Percentiles rank a stretch among this genome's conserved stretches.
Evolutionary conservation across 495 filamentous ascomycete species (phyloP).

Genomic region (Echria macrotheca): DNA sequence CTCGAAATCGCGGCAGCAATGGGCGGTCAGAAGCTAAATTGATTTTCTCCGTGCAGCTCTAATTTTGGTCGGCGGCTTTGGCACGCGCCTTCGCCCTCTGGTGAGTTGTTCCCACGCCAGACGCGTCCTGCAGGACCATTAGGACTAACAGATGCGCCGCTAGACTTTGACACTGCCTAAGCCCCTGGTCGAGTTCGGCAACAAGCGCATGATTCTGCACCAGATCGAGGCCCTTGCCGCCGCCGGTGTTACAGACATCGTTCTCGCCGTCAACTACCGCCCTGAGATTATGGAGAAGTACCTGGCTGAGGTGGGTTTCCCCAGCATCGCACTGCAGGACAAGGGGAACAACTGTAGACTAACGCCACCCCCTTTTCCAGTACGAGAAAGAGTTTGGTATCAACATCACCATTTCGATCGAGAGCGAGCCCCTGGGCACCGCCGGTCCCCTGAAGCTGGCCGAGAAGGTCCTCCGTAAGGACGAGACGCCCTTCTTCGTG

Average conservation of each 20-base stretch:
- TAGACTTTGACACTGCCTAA: slow-evolving; percentile 97
- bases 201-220: slow-evolving; percentile 98
- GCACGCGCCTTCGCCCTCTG: slow-evolving; percentile 94
- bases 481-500: slow-evolving; percentile 95
- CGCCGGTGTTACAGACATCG: slow-evolving; percentile 95
- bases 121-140: too few relatives aligned
- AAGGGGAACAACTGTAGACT: slow-evolving; percentile 6
- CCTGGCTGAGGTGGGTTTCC: slow-evolving; percentile 41
- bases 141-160: slow-evolving; percentile 12
- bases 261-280: slow-evolving; percentile 96
- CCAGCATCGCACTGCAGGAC: slow-evolving; percentile 2
- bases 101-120: slow-evolving; percentile 57
- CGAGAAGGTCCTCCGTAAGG: slow-evolving; percentile 87
- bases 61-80: slow-evolving; percentile 99
- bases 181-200: slow-evolving; percentile 95
- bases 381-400: slow-evolving; percentile 89
- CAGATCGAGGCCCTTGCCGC: slow-evolving; percentile 93
- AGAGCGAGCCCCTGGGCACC: slow-evolving; percentile 91
- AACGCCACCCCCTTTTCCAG: slow-evolving; percentile 50
- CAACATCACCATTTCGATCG: slow-evolving; percentile 93
- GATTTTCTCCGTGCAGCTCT: slow-evolving; percentile 73
- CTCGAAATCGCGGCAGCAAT: too few relatives aligned
- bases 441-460: slow-evolving; percentile 95
- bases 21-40: too few relatives aligned
- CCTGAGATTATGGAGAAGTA: slow-evolving; percentile 87